Conservation (phyloP, 2,329 filamentous ascomycete species). For the Penicillium sp. region DNA sequence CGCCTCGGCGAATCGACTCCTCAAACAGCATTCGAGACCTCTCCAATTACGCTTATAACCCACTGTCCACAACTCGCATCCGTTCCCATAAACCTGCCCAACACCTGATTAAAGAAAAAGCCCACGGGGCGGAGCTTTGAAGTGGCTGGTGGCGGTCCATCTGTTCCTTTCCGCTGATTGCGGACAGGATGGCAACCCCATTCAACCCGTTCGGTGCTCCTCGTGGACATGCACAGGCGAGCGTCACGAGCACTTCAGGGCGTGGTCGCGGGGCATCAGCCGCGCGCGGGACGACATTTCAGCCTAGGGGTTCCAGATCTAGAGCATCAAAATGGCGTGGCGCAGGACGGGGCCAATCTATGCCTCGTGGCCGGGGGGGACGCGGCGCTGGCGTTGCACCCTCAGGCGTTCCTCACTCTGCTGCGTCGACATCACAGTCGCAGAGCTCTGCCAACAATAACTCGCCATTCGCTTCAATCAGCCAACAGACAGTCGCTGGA, state of each 20-base stretch:
- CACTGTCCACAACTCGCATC: neutral
- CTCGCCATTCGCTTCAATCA: slow-evolving; percentile 29
- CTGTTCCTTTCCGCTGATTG: slow-evolving; percentile 21
- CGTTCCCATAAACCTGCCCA: neutral
- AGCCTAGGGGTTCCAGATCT: slow-evolving; percentile 18
- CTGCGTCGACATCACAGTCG: neutral
- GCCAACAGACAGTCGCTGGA: slow-evolving; percentile 15
- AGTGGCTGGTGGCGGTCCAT: slow-evolving; percentile 16
- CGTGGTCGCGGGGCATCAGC: slow-evolving; percentile 27
- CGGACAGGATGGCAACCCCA: slow-evolving; percentile 33
- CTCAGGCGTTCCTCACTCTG: slow-evolving; percentile 11
- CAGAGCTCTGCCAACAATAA: slow-evolving; percentile 1
- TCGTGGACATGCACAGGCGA: slow-evolving; percentile 25
- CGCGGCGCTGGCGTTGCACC: slow-evolving; percentile 21
- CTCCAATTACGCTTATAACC: neutral
- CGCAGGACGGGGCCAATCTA: slow-evolving; percentile 20
- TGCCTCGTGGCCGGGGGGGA: slow-evolving; percentile 20
- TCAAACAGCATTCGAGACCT: slow-evolving; percentile 5
- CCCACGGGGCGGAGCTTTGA: neutral
- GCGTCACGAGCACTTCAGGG: slow-evolving; percentile 18
- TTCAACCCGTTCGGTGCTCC: slow-evolving; percentile 29
- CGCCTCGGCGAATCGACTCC: slow-evolving; percentile 17
- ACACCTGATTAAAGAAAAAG: neutral
- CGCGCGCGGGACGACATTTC: slow-evolving; percentile 14
- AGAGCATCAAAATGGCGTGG: slow-evolving; percentile 21